phyloP scores from a whole-genome alignment of 106 monocot genomes.

The Narthecium ossifragum region DNA sequence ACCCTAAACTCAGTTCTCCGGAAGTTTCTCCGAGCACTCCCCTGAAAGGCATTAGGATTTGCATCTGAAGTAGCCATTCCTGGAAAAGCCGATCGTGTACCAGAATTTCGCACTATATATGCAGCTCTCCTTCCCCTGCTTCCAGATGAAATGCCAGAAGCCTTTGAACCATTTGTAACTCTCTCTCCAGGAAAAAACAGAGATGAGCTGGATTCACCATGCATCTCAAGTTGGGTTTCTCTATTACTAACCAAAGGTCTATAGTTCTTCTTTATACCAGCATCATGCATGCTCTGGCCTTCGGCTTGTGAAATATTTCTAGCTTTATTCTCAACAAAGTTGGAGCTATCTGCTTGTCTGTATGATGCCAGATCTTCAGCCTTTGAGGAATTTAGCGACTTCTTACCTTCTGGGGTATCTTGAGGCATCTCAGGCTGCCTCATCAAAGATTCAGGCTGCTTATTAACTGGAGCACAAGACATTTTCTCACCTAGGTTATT shows the following conservation, averaged over 20 bases:
- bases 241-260: slow-evolving; percentile 17
- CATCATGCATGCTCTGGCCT: slow-evolving; percentile 14
- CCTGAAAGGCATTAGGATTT: slow-evolving; percentile 44
- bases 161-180: slow-evolving; percentile 19
- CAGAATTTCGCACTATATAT: slow-evolving; percentile 37
- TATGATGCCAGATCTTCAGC: slow-evolving; percentile 9
- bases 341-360: slow-evolving; percentile 1
- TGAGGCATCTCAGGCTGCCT: slow-evolving; percentile 4
- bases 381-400: slow-evolving; percentile 17
- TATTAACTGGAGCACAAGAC: slow-evolving; percentile 3
- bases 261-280: slow-evolving; percentile 20
- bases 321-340: slow-evolving; percentile 14
- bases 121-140: slow-evolving; percentile 51
- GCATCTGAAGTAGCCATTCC: slow-evolving; percentile 23
- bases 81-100: slow-evolving; percentile 24
- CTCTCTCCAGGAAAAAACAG: slow-evolving; percentile 22
- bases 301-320: slow-evolving; percentile 9
- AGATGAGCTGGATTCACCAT: slow-evolving; percentile 15
- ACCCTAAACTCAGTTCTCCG: slow-evolving; percentile 59
- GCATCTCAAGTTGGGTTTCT: slow-evolving; percentile 15
- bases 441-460: slow-evolving; percentile 7
- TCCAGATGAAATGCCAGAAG: slow-evolving; percentile 24
- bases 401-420: slow-evolving; percentile 12
- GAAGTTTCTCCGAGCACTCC: slow-evolving; percentile 31
- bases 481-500: slow-evolving; percentile 13